A percentile compares a stretch with the other conserved stretches of the same genome.
These are phyloP conservation scores for Petunia hybrid DNA, from an alignment of 305 asterid species.

Conservation along the genomic window DNA sequence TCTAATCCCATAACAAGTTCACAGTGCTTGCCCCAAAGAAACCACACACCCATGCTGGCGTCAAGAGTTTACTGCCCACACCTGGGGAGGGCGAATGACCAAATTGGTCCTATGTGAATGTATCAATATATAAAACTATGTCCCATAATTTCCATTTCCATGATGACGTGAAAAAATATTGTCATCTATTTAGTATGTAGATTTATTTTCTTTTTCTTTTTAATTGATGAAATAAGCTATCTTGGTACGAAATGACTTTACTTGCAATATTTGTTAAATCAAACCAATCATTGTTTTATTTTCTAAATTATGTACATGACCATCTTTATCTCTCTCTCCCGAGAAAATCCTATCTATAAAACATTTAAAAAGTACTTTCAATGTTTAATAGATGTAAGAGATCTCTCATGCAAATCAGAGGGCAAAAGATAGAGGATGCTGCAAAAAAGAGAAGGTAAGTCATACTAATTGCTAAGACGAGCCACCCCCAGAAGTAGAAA, in stretches of 20 bases:
- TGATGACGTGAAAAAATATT: slow-evolving; percentile 10
- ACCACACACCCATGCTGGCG: not conserved
- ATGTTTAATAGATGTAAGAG: no score
- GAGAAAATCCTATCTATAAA: no score
- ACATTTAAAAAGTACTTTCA: no score
- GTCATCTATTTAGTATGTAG: not conserved
- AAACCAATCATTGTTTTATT: no score
- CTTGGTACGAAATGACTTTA: slow-evolving; percentile 18
- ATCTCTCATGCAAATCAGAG: no score
- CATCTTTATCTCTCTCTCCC: no score
- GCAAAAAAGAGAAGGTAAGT: no score
- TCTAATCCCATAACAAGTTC: not conserved
- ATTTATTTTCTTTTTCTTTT: slow-evolving; percentile 14
- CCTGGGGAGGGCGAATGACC: slow-evolving; percentile 8
- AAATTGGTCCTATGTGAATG: slow-evolving; percentile 4
- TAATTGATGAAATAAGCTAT: not conserved
- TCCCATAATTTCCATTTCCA: not conserved
- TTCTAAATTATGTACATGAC: no score
- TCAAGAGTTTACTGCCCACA: slow-evolving; percentile 11
- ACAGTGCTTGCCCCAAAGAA: slow-evolving; percentile 21
- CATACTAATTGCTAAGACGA: not conserved
- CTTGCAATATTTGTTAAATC: not conserved
- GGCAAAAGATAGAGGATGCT: no score
- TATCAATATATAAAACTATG: slow-evolving; percentile 18
- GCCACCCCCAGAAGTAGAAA: slow-evolving; percentile 19